These are phyloP conservation scores for Ajuga chamaepitys DNA, from an alignment of 257 asterid genomes.

Conservation along the genomic window DNA sequence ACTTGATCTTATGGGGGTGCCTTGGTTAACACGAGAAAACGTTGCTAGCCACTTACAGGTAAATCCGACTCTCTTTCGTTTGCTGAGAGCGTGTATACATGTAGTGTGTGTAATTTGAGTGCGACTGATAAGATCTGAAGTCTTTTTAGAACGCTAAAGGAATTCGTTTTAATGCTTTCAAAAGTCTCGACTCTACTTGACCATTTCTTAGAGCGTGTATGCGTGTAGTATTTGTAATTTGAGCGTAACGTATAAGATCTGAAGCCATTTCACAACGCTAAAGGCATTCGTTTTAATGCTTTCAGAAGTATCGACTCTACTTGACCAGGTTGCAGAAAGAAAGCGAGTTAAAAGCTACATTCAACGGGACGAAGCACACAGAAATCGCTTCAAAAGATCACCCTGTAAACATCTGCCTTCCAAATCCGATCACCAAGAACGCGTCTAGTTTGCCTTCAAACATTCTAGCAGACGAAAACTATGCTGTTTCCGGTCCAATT, in stretches of 20 bases:
- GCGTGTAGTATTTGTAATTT: too few relatives aligned
- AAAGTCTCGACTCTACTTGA: too few relatives aligned
- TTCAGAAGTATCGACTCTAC: conserved; percentile 88
- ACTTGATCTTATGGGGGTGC: conserved; percentile 81
- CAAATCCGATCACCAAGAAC: conserved; percentile 10
- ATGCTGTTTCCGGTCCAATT: conserved; percentile 21
- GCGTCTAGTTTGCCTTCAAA: conserved; percentile 12
- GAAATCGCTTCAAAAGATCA: conserved; percentile 37
- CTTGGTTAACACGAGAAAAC: conserved; percentile 84
- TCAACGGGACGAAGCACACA: conserved; percentile 29
- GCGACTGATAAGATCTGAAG: too few relatives aligned
- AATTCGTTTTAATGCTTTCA: too few relatives aligned
- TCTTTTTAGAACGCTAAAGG: too few relatives aligned
- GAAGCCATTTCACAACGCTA: neutral
- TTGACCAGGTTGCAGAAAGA: conserved; percentile 71
- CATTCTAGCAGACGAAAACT: conserved; percentile 23
- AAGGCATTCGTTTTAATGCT: conserved; percentile 16
- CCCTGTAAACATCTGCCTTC: conserved; percentile 25
- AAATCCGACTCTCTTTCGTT: conserved; percentile 6
- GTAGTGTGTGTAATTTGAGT: too few relatives aligned
- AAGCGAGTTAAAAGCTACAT: conserved; percentile 39
- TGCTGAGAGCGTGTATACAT: too few relatives aligned
- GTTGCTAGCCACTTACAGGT: conserved; percentile 97
- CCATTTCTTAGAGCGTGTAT: too few relatives aligned
- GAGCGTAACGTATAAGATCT: too few relatives aligned